These are phyloP conservation scores for Aegle marmelos DNA, from an alignment of 345 rosid species.

Conservation along the genomic window DNA sequence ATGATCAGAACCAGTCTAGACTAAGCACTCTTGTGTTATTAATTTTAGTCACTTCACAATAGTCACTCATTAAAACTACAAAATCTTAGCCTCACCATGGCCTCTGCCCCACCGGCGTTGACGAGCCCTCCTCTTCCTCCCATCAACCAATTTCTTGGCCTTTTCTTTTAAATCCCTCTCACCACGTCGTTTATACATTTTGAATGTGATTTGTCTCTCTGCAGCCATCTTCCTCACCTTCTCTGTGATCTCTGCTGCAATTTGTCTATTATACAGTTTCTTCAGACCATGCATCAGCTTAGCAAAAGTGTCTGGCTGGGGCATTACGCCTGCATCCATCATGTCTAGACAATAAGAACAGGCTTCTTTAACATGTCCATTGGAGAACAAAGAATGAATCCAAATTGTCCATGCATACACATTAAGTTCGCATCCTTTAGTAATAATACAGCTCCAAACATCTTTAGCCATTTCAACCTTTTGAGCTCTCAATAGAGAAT, in stretches of 20 bases:
- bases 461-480: slow-evolving; percentile 85
- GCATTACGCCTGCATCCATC: slow-evolving; percentile 88
- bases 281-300: slow-evolving; percentile 80
- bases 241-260: slow-evolving; percentile 88
- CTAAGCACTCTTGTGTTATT: not conserved
- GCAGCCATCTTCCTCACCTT: slow-evolving; percentile 91
- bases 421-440: slow-evolving; percentile 72
- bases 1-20: not conserved
- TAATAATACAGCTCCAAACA: slow-evolving; percentile 66
- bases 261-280: slow-evolving; percentile 67
- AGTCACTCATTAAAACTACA: slow-evolving; percentile 15
- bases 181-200: slow-evolving; percentile 90
- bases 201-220: slow-evolving; percentile 72
- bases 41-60: not conserved
- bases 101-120: slow-evolving; percentile 29
- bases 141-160: slow-evolving; percentile 44
- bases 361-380: slow-evolving; percentile 81
- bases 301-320: slow-evolving; percentile 78
- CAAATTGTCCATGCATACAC: slow-evolving; percentile 84
- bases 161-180: slow-evolving; percentile 71
- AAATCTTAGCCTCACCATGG: slow-evolving; percentile 15
- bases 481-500: slow-evolving; percentile 56
- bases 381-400: slow-evolving; percentile 86
- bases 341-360: slow-evolving; percentile 85
- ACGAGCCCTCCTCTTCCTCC: slow-evolving; percentile 56